Conservation (phyloP, 805 yeast genomes). For the Metschnikowia peoriensis region DNA sequence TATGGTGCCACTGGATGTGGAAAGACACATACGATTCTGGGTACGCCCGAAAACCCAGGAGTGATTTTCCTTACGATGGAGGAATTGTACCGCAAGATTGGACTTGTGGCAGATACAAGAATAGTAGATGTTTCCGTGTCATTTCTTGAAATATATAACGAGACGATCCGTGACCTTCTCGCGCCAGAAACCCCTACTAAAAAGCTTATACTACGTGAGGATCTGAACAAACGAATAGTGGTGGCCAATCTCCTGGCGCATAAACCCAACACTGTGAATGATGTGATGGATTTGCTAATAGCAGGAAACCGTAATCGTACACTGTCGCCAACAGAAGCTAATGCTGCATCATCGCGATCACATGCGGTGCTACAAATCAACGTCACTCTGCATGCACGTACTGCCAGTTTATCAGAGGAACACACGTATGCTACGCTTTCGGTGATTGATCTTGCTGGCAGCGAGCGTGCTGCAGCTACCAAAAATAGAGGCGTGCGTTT, state of each 20-base stretch:
- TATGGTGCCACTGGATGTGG: slow-evolving; percentile 99
- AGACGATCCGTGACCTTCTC: slow-evolving; percentile 77
- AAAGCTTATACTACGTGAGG: slow-evolving; percentile 66
- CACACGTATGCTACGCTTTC: slow-evolving; percentile 79
- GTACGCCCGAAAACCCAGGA: slow-evolving; percentile 72
- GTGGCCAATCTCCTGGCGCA: slow-evolving; percentile 72
- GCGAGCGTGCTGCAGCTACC: slow-evolving; percentile 91
- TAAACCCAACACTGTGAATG: slow-evolving; percentile 59
- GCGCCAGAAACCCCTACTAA: slow-evolving; percentile 50
- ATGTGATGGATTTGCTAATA: slow-evolving; percentile 75
- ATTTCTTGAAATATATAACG: slow-evolving; percentile 89
- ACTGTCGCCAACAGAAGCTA: slow-evolving; percentile 86
- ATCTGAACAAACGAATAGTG: slow-evolving; percentile 57
- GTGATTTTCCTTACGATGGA: slow-evolving; percentile 75
- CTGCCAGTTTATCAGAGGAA: slow-evolving; percentile 62
- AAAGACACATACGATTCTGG: slow-evolving; percentile 89
- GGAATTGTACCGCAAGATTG: slow-evolving; percentile 67
- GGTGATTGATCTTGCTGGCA: slow-evolving; percentile 90
- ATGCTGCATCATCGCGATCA: slow-evolving; percentile 85
- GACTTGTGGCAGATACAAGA: slow-evolving; percentile 51
- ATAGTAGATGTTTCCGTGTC: slow-evolving; percentile 61
- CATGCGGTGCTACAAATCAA: slow-evolving; percentile 90
- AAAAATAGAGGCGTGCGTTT: slow-evolving; percentile 78
- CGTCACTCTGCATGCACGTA: slow-evolving; percentile 56
- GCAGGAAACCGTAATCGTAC: slow-evolving; percentile 76